Percentiles rank a stretch among this genome's conserved stretches.
Evolutionary conservation across 2,329 filamentous ascomycete species (phyloP).

Genomic region (Fusarium sp.): DNA sequence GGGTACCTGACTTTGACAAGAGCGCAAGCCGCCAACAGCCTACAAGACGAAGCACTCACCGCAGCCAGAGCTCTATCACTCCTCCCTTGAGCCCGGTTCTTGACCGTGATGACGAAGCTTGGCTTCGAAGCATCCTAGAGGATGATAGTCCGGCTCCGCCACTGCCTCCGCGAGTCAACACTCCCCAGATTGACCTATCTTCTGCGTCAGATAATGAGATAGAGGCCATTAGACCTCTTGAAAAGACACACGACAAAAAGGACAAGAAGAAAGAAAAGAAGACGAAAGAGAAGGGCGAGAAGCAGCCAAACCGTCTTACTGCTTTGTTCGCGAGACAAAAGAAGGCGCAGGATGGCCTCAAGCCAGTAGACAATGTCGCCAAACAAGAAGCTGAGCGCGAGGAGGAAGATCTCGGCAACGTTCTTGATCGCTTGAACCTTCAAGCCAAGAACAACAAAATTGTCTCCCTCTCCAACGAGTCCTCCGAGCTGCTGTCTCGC

Average conservation of each 20-base stretch:
- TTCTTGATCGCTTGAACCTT: slow-evolving; percentile 87
- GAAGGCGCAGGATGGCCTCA: slow-evolving; percentile 53
- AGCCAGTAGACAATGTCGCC: slow-evolving; percentile 54
- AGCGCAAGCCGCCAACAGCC: slow-evolving; percentile 20
- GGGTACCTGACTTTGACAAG: slow-evolving; percentile 29
- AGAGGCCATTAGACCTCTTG: slow-evolving; percentile 46
- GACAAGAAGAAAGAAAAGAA: slow-evolving; percentile 48
- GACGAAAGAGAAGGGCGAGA: slow-evolving; percentile 48
- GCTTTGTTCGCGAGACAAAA: slow-evolving; percentile 53
- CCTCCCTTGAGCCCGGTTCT: slow-evolving; percentile 58
- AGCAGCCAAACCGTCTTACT: slow-evolving; percentile 51
- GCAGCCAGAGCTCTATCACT: slow-evolving; percentile 45
- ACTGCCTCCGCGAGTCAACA: slow-evolving; percentile 64
- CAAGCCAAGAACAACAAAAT: slow-evolving; percentile 86
- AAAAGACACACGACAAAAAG: slow-evolving; percentile 49
- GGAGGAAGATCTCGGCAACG: slow-evolving; percentile 77
- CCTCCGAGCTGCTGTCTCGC: slow-evolving; percentile 80
- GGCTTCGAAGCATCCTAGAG: slow-evolving; percentile 65
- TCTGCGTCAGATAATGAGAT: slow-evolving; percentile 35
- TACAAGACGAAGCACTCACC: slow-evolving; percentile 32
- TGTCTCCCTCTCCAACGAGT: slow-evolving; percentile 85
- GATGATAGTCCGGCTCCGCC: slow-evolving; percentile 61
- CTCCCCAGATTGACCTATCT: slow-evolving; percentile 58
- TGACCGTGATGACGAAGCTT: slow-evolving; percentile 66
- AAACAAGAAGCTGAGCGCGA: slow-evolving; percentile 60